Conservation (phyloP, 2,329 filamentous ascomycete genomes). For the Colletotrichum sp. region DNA sequence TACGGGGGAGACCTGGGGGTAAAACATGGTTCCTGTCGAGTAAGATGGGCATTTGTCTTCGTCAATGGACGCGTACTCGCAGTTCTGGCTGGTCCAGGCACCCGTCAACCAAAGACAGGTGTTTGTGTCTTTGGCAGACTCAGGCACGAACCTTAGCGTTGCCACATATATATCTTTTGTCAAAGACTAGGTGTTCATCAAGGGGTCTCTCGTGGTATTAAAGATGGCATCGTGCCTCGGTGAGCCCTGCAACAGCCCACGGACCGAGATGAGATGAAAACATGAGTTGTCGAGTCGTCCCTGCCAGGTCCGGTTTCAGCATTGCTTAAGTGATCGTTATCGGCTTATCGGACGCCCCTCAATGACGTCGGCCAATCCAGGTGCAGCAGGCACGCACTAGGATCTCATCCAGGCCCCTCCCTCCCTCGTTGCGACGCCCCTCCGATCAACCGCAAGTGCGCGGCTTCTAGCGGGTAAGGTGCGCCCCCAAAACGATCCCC, state of each 20-base stretch:
- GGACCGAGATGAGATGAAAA: not conserved
- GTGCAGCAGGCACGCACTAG: not conserved
- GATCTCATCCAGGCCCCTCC: conserved; percentile 1
- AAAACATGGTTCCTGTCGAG: conserved; percentile 1
- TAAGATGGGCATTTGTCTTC: not conserved
- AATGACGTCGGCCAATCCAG: not conserved
- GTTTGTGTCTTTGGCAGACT: not conserved
- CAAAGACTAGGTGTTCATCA: not conserved
- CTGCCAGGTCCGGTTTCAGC: conserved; percentile 16
- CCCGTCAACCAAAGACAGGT: not conserved
- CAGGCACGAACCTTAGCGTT: not conserved
- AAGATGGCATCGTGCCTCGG: not conserved
- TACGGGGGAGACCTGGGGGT: not conserved
- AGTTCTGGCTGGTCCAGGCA: not conserved
- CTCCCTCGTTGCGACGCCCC: not conserved
- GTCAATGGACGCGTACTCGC: not conserved
- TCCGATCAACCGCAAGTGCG: not conserved
- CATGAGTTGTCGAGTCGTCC: not conserved
- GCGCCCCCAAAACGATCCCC: not conserved
- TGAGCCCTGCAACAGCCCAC: not conserved
- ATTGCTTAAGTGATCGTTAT: conserved; percentile 9
- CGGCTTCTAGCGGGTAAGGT: not conserved
- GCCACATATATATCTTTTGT: not conserved
- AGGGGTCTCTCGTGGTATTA: not conserved
- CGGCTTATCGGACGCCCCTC: not conserved